Evolutionary conservation across 371 early-diverging fungal genomes (phyloP), one percentile per base, ranked within the genome.

Genomic region (Saksenaea oblongispora): DNA sequence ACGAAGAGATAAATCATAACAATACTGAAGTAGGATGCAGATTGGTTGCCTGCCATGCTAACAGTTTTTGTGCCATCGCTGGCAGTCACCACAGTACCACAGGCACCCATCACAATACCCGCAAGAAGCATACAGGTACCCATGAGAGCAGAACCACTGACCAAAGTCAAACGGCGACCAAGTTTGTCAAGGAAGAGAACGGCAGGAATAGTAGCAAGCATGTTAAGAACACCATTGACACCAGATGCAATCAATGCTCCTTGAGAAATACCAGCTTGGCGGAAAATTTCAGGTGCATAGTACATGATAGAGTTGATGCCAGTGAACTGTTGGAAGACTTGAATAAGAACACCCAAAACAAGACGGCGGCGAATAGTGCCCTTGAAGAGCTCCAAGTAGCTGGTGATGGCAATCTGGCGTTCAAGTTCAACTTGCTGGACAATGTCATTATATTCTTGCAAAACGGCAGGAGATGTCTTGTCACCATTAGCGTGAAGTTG

Each of bases 391-490:
- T 95, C 95, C 4, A 58, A 0, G 76, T 93, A 95, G 57, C 80
- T 80, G 60, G 85, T 86, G 17, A 80, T 76, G 17, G 89, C 87
- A 22, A 89, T 76, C 13, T 77, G 78, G 31, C 86, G 80, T 73
- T 97, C 96, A 28, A 84, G 69, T 51, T 79, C 84, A 35, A 93
- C 75, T 51, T 82, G 78, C 27, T 88, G 86, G 65, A 88, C 70
- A 71, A 95, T 93, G 34, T 89, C 89, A 47, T 87, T 77, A 72
- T 81, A 90, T 78, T 96, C 96, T n/a, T 84, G 82, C 14, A 85
- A 58, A 31, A 95, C 90, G 18, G 67, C 78, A 26, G 88, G 75
- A 47, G 71, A 73, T 51, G 79, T 76, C 62, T 71, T 74, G 59
- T 88, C 82, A 57, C 86, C 84, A 8, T 66, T 59, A 34, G 85